These are phyloP conservation scores for Ceratobasidium sp. DNA, from an alignment of 1,284 basidiomycete species.

Conservation along the genomic window DNA sequence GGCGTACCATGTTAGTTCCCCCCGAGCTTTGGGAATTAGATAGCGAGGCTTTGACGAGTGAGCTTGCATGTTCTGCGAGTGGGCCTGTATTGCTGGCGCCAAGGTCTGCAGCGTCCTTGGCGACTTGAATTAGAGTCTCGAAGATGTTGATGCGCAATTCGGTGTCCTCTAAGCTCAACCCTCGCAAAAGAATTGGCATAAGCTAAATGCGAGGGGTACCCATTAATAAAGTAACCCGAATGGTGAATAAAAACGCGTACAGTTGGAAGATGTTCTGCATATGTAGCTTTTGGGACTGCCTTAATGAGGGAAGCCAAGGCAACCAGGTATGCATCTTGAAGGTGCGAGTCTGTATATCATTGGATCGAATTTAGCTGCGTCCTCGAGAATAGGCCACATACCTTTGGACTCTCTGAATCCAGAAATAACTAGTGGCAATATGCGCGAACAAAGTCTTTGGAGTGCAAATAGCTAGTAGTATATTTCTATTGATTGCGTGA, in stretches of 20 bases:
- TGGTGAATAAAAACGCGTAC: slow-evolving; percentile 54
- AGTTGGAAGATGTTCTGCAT: slow-evolving; percentile 67
- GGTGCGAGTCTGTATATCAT: slow-evolving; percentile 51
- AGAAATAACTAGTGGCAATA: slow-evolving; percentile 77
- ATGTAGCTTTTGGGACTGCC: slow-evolving; percentile 78
- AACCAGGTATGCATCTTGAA: slow-evolving; percentile 77
- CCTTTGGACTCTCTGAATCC: slow-evolving; percentile 54
- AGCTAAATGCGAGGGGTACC: slow-evolving; percentile 66
- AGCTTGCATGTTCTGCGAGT: slow-evolving; percentile 71
- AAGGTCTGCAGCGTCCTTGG: slow-evolving; percentile 55
- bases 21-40: slow-evolving; percentile 34
- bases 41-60: slow-evolving; percentile 74
- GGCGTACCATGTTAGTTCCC: slow-evolving; percentile 38
- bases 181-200: slow-evolving; percentile 86
- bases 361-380: neutral
- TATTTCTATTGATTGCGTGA: neutral
- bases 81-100: slow-evolving; percentile 10
- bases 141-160: slow-evolving; percentile 81
- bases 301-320: slow-evolving; percentile 85
- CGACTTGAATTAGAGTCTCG: slow-evolving; percentile 75
- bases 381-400: slow-evolving; percentile 20
- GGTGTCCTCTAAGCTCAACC: slow-evolving; percentile 77
- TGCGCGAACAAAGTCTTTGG: slow-evolving; percentile 79
- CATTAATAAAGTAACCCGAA: neutral
- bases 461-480: slow-evolving; percentile 73